Base-by-base conservation (phyloP, 768 basidiomycete genomes). In the Pluteus cervinus region DNA sequence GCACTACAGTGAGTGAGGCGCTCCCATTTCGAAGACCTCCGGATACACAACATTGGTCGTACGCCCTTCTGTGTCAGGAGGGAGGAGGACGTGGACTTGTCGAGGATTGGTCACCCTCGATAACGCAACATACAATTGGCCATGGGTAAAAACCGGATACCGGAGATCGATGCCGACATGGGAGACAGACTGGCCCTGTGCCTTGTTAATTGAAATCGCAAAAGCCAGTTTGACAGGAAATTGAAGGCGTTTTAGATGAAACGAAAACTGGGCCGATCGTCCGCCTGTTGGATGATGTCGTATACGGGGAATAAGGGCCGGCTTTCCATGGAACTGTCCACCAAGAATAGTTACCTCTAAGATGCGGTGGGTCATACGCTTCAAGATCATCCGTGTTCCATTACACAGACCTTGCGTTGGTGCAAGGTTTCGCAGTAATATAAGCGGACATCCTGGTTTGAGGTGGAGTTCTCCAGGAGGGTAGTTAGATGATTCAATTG, bases 131-230 rank as follows among this genome's bases (percentile, higher is more conserved):
- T 66, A 62, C 1, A 65, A 45, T 37, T 65, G 61, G 7, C 64
- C 55, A 55, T 65, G 58, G 16, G 55, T 43, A 36, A 65, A 64
- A 2, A 58, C 51, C 24, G 51, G 34, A 2, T 31, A 29, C 0
- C 48, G 34, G 5, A 66, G 43, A 29, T 67, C 55, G 0, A 63
- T 16, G 1, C 61, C 60, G 36, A 63, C 57, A 47, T 46, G 31
- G 28, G 46, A 47, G 1, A 61, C 42, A 7, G 52, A 57, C 30
- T 66, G 64, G 1, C 64, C 65, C 52, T 65, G 61, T 11, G 55
- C 41, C 25, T 66, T 66, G 51, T 66, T 63, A 44, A 65, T 61
- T 0, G 61, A 54, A 57, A 66, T 61, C 0, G 56, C 55, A 56
- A 60, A 66, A 2, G 55, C 60, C 42, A 65, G 50, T 4, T 48